Percentiles rank a stretch among this genome's conserved stretches.
phyloP scores from a whole-genome alignment of 352 stramenopile species.

The Globisporangium abappressorium region DNA sequence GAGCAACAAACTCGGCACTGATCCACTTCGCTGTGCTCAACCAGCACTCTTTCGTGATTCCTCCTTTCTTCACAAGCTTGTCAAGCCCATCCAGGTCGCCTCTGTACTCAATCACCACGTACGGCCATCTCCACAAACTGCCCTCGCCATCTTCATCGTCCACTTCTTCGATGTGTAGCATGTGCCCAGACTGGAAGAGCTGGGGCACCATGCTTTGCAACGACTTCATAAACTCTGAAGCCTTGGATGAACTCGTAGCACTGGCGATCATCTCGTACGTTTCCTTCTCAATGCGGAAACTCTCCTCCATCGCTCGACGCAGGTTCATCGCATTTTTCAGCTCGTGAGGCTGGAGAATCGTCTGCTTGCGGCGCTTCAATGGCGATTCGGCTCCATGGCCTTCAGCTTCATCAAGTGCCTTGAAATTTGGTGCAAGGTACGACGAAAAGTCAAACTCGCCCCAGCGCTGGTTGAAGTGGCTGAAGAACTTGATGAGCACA shows the following conservation, averaged over 20 bases:
- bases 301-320: conserved; percentile 74
- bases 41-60: conserved; percentile 49
- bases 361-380: conserved; percentile 45
- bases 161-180: conserved; percentile 59
- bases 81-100: conserved; percentile 48
- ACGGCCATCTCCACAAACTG: conserved; percentile 81
- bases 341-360: conserved; percentile 41
- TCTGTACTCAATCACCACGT: conserved; percentile 74
- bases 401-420: conserved; percentile 15
- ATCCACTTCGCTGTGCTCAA: conserved; percentile 55
- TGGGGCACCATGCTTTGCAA: conserved; percentile 40
- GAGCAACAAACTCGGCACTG: conserved; percentile 51
- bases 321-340: conserved; percentile 57
- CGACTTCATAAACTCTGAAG: conserved; percentile 16
- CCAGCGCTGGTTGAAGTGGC: conserved; percentile 81
- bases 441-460: conserved; percentile 71
- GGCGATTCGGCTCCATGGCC: conserved; percentile 7
- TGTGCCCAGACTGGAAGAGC: conserved; percentile 47
- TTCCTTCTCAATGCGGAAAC: conserved; percentile 57
- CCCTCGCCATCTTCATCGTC: conserved; percentile 67
- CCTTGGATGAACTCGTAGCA: background rate
- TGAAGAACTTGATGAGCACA: conserved; percentile 81
- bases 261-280: conserved; percentile 56
- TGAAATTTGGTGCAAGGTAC: conserved; percentile 59
- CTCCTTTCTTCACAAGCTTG: conserved; percentile 47